Conservation (phyloP, 108 stramenopile genomes). For the Schizochytrium sp. region DNA sequence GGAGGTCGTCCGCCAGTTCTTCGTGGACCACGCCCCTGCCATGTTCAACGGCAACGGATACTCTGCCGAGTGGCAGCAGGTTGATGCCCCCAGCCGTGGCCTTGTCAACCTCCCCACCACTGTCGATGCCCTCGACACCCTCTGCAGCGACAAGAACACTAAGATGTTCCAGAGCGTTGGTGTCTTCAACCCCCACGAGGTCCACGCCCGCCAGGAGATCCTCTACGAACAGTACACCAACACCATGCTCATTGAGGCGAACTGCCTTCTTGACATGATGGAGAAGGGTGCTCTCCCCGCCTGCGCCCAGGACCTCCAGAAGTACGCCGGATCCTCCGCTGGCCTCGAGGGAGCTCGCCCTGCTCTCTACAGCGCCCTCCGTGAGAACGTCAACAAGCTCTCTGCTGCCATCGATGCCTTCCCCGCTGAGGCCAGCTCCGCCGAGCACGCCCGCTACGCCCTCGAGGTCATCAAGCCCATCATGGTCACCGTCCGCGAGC, state of each 20-base stretch:
- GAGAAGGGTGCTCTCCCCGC: slow-evolving; percentile 91
- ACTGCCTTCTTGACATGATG: slow-evolving; percentile 90
- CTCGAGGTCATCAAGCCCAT: slow-evolving; percentile 88
- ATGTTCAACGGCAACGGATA: slow-evolving; percentile 97
- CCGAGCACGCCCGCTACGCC: slow-evolving; percentile 83
- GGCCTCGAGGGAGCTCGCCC: slow-evolving; percentile 78
- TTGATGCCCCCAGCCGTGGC: slow-evolving; percentile 85
- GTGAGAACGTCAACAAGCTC: slow-evolving; percentile 77
- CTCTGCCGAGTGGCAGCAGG: slow-evolving; percentile 78
- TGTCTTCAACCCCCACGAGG: slow-evolving; percentile 86
- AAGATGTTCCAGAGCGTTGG: slow-evolving; percentile 89
- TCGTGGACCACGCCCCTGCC: slow-evolving; percentile 88
- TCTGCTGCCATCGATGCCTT: slow-evolving; percentile 78
- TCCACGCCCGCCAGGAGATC: slow-evolving; percentile 85
- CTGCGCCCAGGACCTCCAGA: slow-evolving; percentile 67
- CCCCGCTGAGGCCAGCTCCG: slow-evolving; percentile 22
- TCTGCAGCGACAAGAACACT: slow-evolving; percentile 86
- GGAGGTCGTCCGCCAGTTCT: slow-evolving; percentile 82
- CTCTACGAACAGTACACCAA: slow-evolving; percentile 92
- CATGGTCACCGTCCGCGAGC: slow-evolving; percentile 90
- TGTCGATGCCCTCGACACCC: slow-evolving; percentile 87
- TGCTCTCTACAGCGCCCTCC: slow-evolving; percentile 81
- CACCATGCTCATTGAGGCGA: slow-evolving; percentile 92
- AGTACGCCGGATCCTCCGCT: slow-evolving; percentile 71
- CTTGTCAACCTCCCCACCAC: slow-evolving; percentile 92